A percentile compares a stretch with the other conserved stretches of the same genome.
Conservation (phyloP, 345 rosid species). For the Dimocarpus longan region DNA sequence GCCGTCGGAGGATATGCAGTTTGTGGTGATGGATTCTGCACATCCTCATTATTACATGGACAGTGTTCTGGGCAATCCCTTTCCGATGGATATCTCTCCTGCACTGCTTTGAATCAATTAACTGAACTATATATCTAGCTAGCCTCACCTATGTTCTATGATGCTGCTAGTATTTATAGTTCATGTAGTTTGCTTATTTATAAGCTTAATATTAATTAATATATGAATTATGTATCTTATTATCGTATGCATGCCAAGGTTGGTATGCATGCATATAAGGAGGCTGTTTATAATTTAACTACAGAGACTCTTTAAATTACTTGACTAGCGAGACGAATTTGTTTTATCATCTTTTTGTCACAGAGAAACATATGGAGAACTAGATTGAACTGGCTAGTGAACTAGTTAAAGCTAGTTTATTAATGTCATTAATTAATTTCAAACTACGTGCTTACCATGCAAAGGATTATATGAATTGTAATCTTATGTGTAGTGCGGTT, state of each 20-base stretch:
- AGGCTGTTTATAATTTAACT: constrained; percentile 5
- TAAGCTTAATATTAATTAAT: neutral
- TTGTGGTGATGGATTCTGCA: constrained; percentile 30
- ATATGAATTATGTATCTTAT: neutral
- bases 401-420: too few relatives aligned
- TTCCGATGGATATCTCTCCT: constrained; percentile 37
- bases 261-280: neutral
- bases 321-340: neutral
- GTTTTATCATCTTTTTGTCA: neutral
- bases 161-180: neutral
- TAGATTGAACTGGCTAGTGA: too few relatives aligned
- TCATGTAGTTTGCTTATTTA: neutral
- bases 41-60: constrained; percentile 43
- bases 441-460: too few relatives aligned
- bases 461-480: too few relatives aligned
- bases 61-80: constrained; percentile 38
- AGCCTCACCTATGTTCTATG: neutral
- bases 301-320: neutral
- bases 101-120: constrained; percentile 9
- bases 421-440: too few relatives aligned
- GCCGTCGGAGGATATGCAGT: constrained; percentile 37
- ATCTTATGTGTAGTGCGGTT: too few relatives aligned
- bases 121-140: constrained; percentile 8
- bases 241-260: neutral
- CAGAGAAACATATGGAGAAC: too few relatives aligned